Base-by-base conservation (phyloP, 1,139 yeast species). In the Candida tetrigidarum region DNA sequence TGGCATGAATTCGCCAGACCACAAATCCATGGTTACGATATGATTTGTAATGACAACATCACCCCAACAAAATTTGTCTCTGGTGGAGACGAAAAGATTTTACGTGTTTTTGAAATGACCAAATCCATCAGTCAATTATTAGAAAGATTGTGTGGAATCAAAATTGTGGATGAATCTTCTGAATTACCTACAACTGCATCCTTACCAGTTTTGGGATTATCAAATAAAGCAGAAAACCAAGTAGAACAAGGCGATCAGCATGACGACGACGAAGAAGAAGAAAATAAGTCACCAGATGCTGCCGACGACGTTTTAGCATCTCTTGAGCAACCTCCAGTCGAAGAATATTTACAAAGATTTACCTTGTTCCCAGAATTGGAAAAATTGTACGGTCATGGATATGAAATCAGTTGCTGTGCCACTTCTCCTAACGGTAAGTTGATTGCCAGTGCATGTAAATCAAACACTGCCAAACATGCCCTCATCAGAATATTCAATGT, bases 1-100 rank as follows among this genome's bases (percentile, higher is more conserved):
- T 91, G 96, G 96, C 87, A 85, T 60, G 99, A 95, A 62, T 84
- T 93, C 63, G 90, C 97, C 1, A 78, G 99, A 55, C 99, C 99
- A 0, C 99, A 95, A 62, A 93, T 95, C 52, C 99, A 95, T 63
- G 99, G 99, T 10, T 95, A 90, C 60, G 98, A 95, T 62, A 91
- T 95, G 97, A 78, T 89, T 37, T 84, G 96, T 53, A 72, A 88
- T n/a, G 83, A 83, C 40, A 76, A 85, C 16, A 64, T 93, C 19
- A 67, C 79, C 18, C 66, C 75, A 37, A 74, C 86, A 1, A 72
- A 79, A 49, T 92, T 88, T 67, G 90, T 92, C 3, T 89, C 97
- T 47, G 98, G 93, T 12, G 99, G 97, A 37, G 99, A 95, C 62
- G 99, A 95, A 60, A 95, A 95, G 67, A 85, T 91, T 11, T 67